phyloP scores from a whole-genome alignment of 768 basidiomycete species.

The Clitopilus passeckerianus region DNA sequence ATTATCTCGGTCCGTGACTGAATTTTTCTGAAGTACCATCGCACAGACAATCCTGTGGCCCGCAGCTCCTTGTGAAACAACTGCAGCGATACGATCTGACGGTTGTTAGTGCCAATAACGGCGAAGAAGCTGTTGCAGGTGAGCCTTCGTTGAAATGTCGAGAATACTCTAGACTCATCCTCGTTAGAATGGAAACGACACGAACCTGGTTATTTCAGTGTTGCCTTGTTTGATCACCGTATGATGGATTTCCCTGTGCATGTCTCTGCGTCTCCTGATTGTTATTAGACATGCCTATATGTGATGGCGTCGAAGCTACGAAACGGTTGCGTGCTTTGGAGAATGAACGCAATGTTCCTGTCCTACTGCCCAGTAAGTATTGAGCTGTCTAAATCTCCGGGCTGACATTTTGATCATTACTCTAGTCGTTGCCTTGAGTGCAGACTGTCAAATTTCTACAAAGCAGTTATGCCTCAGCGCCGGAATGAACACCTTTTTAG shows the following conservation, averaged over 20 bases:
- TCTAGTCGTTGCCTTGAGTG: conserved; percentile 66
- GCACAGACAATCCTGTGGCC: conserved; percentile 71
- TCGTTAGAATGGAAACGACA: conserved; percentile 61
- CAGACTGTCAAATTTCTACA: conserved; percentile 74
- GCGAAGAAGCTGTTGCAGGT: conserved; percentile 63
- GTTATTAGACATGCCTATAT: conserved; percentile 68
- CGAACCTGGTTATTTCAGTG: conserved; percentile 62
- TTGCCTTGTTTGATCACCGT: conserved; percentile 69
- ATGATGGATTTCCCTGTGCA: conserved; percentile 12
- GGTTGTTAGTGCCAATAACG: conserved; percentile 61
- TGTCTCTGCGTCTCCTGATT: not conserved
- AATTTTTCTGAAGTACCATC: not conserved
- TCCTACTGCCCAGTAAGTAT: conserved; percentile 51
- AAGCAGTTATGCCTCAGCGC: conserved; percentile 73
- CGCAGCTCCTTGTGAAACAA: conserved; percentile 63
- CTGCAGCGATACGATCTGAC: conserved; percentile 56
- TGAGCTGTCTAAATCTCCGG: not conserved
- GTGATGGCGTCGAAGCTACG: conserved; percentile 72
- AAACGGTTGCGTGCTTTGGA: conserved; percentile 60
- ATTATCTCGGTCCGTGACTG: not conserved
- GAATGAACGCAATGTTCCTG: conserved; percentile 43
- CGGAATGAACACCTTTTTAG: conserved; percentile 76
- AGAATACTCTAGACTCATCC: not conserved
- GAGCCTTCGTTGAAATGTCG: conserved; percentile 3
- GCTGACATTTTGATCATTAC: not conserved